Base-by-base conservation (phyloP, 805 yeast genomes). In the Kazachstania bromeliacearum region DNA sequence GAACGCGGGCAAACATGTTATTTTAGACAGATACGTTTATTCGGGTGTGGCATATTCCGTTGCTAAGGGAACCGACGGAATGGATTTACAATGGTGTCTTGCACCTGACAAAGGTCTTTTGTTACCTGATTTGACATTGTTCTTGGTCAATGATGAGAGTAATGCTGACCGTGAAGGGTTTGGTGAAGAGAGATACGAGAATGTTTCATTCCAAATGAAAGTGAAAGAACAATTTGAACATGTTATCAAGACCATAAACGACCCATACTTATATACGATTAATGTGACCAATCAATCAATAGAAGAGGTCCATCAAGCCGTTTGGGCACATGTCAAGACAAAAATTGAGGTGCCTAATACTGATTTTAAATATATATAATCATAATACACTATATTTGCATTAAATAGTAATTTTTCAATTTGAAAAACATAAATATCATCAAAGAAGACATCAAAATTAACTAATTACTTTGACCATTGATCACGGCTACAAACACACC, bases 131-230 rank as follows among this genome's bases (percentile, higher is more conserved):
- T 42, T 81, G 33, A 81, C 89, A 0, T 37, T 92, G 1, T 92
- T 89, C 46, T 62, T 92, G 40, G 77, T 83, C 28, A 67, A 73
- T 22, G 51, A 58, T 43, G 61, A 59, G 3, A 57, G 48, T 23
- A 38, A 41, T 7, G 67, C 65, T 28, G 50, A 67, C 19, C 67
- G 97, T 37, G 76, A 75, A 8, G 94, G 94, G 1, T 92, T 82
- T 66, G 99, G 99, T 10, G 81, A 77, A n/a, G 99, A 92, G 57
- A 64, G 96, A 36, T 92, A 92, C 60, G 99, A 92, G 56, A 71
- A 69, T 19, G 55, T 59, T 4, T 76, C 70, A 33, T 82, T 92
- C 51, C 99, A 92, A 53, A 57, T 61, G n/a, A 64, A 63, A 26
- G 99, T 92, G 3, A 73, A 75, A 40, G 29, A 49, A 7, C 65